Evolutionary conservation across 1,139 yeast species (phyloP).

Genomic region (Pichia norvegensis): DNA sequence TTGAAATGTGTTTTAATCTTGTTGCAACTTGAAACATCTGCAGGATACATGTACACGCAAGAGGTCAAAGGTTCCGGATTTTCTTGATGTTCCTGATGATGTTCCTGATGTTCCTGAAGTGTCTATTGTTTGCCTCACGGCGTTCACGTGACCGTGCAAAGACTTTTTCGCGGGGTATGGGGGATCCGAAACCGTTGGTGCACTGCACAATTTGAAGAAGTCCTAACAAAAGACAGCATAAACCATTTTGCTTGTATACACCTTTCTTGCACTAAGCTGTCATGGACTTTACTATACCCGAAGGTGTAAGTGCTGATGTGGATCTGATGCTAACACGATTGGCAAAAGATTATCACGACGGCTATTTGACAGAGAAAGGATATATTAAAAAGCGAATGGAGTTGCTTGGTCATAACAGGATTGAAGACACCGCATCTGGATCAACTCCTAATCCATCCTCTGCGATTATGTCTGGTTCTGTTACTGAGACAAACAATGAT

Average conservation of each 20-base stretch:
- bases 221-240: neutral
- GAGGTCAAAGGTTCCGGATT: too few species aligned
- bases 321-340: constrained; percentile 36
- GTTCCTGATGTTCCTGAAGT: too few species aligned
- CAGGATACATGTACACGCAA: too few species aligned
- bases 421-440: neutral
- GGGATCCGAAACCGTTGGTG: neutral
- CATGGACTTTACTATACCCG: constrained; percentile 38
- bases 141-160: neutral
- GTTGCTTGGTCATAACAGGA: constrained; percentile 10
- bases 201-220: too few species aligned
- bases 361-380: constrained; percentile 63
- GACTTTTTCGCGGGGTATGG: neutral
- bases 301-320: constrained; percentile 30
- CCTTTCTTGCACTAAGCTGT: neutral
- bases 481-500: neutral
- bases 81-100: too few species aligned
- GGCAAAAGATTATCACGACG: constrained; percentile 49
- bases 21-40: too few species aligned
- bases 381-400: constrained; percentile 49
- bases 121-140: too few species aligned
- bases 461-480: neutral
- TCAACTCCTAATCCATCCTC: neutral
- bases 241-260: neutral
- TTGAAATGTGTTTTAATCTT: too few species aligned